Base-by-base conservation (phyloP, 1,284 basidiomycete species). In the Cryptococcus sp. region DNA sequence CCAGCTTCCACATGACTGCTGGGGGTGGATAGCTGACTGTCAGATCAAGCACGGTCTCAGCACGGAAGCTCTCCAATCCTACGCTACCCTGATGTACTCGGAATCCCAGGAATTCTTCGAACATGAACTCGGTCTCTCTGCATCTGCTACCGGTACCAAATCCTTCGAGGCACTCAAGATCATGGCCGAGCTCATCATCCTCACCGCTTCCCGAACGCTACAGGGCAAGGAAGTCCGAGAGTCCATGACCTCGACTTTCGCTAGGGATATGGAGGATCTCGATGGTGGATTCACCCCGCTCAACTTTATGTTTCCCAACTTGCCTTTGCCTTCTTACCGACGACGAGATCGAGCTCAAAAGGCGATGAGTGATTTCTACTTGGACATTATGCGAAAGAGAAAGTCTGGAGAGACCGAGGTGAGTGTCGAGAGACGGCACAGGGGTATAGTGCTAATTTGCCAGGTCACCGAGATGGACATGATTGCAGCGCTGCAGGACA, bases 351-450 rank as follows among this genome's bases (percentile, higher is more conserved):
- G 75, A 32, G 95, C 95, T 2, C 93, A 98, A 64, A 80, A 83
- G 74, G 88, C 88, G 68, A 95, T 99, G 87, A 85, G 85, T 63
- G 81, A 89, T 43, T 97, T 97, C 73, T 99, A 97, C 68, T 78
- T 90, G 50, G 79, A 83, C 49, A 95, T 98, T 62, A 84, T 98
- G 63, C 75, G 80, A 63, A 84, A 85, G 62, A 83, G 95, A 45
- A 81, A 82, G 54, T 77, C 77, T 31, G 72, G 72, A 69, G 74
- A 59, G 71, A 77, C 53, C 62, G 79, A 66, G 48, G 66, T 63
- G 76, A 75, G 60, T 19, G 18, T 19, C 7, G 31, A 36, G 7
- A 9, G n/a, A 23, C n/a, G 31, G 45, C 7, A 7, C 51, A 45
- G 42, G 33, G 39, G 45, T 35, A 6, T 16, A 33, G 22, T 28